Base-by-base conservation (phyloP, 768 basidiomycete species). In the Hypsizygus marmoreus region DNA sequence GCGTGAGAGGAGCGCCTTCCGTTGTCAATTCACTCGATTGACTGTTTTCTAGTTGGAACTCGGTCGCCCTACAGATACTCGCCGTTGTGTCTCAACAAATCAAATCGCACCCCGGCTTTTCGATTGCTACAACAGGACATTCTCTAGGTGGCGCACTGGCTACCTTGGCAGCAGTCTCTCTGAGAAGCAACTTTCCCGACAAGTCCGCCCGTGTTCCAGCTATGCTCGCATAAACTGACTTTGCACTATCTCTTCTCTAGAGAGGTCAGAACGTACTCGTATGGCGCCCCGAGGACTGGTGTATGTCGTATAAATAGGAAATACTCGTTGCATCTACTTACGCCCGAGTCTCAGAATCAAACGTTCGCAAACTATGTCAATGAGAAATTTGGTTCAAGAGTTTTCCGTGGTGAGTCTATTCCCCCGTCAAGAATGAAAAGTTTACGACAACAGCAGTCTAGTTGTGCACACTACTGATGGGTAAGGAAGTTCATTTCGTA, bases 101-200 rank as follows among this genome's bases (percentile, higher is more conserved):
- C 1, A 50, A 55, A 9, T 46, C 47, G 3, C 63, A 77, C 45
- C 62, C 67, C 2, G 67, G 58, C 1, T 72, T 71, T 50, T 55
- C 66, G 1, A 59, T 81, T 24, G 70, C 76, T 7, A 73, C 73
- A 0, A 67, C 68, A 4, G 81, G 81, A 0, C 81, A 82, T 54
- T 81, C 80, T 1, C 60, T 81, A 8, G 81, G 81, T 8, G 81
- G 79, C 6, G 64, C 79, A 1, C 57, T 82, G 4, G 71, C 81
- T 1, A 66, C 74, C 2, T 59, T 81, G 1, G 76, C 72, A 1
- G 75, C 76, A 2, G 62, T 80, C 11, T 62, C 72, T 3, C 45
- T 80, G 14, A 67, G 70, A 41, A 64, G 70, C 36, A 70, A 72
- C 33, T 74, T 77, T 50, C 64, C 67, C 1, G 63, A 64, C 16